Evolutionary conservation across 75 land plant species (phyloP).

Genomic region (Sequoiadendron giganteum): DNA sequence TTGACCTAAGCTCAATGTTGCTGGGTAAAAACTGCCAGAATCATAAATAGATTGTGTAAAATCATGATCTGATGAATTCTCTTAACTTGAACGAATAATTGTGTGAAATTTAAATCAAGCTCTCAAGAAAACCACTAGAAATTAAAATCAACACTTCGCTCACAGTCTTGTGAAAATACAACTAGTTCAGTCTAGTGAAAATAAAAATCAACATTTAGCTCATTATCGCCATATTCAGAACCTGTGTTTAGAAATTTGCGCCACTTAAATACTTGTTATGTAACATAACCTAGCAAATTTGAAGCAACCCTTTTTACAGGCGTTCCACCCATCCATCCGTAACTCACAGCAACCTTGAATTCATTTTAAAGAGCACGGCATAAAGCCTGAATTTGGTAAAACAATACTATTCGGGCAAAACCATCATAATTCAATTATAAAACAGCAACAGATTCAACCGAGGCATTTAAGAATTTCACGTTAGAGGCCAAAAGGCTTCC

Average conservation of each 20-base stretch:
- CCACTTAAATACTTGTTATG: not conserved
- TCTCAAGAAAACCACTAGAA: not conserved
- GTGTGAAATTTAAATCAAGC: not conserved
- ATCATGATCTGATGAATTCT: not conserved
- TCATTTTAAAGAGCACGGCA: not conserved
- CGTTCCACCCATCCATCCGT: not conserved
- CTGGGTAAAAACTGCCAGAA: not conserved
- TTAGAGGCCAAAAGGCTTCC: not conserved
- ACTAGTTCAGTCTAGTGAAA: not conserved
- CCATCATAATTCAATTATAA: not conserved
- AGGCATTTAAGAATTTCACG: not conserved
- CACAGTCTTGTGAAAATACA: not conserved
- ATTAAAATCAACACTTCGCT: not conserved
- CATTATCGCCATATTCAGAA: not conserved
- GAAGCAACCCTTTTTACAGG: not conserved
- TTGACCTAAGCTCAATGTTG: no score
- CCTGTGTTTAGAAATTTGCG: not conserved
- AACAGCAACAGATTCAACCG: not conserved
- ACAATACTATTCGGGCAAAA: not conserved
- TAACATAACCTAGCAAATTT: not conserved
- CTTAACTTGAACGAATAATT: no score
- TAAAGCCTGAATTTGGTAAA: not conserved
- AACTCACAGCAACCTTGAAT: not conserved
- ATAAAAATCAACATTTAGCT: not conserved
- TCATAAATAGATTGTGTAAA: not conserved